phyloP scores from a whole-genome alignment of 768 basidiomycete genomes.

The Lentinula guzmanii region DNA sequence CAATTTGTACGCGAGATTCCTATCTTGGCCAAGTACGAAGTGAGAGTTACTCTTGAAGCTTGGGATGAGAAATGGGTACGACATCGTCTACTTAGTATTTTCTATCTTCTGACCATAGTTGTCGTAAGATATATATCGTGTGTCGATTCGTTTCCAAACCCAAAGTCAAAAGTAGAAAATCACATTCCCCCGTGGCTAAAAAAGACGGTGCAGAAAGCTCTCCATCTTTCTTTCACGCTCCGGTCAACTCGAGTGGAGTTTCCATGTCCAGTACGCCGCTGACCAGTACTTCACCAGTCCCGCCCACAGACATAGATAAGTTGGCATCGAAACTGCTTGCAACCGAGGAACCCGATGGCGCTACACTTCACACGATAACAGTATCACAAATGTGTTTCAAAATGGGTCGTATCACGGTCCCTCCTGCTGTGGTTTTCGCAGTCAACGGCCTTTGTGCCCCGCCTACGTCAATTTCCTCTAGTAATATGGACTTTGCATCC shows the following conservation, averaged over 20 bases:
- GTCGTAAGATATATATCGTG: constrained; percentile 35
- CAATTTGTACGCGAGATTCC: constrained; percentile 47
- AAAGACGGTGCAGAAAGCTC: background rate
- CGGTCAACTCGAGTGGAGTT: background rate
- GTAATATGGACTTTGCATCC: constrained; percentile 25
- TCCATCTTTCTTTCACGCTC: constrained; percentile 4
- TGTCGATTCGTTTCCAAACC: constrained; percentile 39
- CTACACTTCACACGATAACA: constrained; percentile 54
- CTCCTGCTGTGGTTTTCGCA: constrained; percentile 58
- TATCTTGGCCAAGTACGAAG: constrained; percentile 37
- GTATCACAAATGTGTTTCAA: constrained; percentile 68
- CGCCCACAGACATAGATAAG: constrained; percentile 5
- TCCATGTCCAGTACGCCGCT: constrained; percentile 1
- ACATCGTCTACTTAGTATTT: background rate
- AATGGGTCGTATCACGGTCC: constrained; percentile 64
- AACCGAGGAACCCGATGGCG: constrained; percentile 46
- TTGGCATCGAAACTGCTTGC: constrained; percentile 10
- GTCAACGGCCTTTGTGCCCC: constrained; percentile 47
- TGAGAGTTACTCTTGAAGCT: constrained; percentile 32
- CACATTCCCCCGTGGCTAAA: background rate
- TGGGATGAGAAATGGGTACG: constrained; percentile 59
- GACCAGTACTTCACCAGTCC: background rate
- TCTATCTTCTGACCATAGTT: background rate
- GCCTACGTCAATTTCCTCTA: background rate
- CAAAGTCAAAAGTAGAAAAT: constrained; percentile 5